phyloP scores from a whole-genome alignment of 352 stramenopile species.

The Phytophthora nicotianae region DNA sequence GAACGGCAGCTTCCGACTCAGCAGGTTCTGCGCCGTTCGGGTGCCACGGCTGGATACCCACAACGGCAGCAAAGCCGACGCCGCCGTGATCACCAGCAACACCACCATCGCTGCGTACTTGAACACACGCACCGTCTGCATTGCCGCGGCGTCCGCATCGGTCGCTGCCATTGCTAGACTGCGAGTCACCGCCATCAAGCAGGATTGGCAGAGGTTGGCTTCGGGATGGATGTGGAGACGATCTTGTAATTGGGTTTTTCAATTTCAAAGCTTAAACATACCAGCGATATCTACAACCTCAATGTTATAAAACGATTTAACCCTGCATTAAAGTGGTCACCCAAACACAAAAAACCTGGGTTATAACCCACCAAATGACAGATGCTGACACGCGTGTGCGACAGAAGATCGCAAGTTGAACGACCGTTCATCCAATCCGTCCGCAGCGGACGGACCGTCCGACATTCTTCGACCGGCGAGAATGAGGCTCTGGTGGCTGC shows the following conservation, averaged over 20 bases:
- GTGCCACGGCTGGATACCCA: conserved; percentile 59
- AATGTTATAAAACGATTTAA: too few species aligned
- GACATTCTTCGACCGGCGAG: neutral
- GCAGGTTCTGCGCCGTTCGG: conserved; percentile 38
- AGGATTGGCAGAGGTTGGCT: conserved; percentile 14
- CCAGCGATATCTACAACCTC: too few species aligned
- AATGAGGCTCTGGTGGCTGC: neutral
- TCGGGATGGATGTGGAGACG: conserved; percentile 6
- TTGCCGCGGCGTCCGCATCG: conserved; percentile 8
- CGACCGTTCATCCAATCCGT: conserved; percentile 1
- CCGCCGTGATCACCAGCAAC: conserved; percentile 60
- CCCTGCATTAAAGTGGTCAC: too few species aligned
- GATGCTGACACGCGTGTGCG: neutral
- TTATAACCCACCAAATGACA: neutral
- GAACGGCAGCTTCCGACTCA: conserved; percentile 68
- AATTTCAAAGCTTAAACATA: neutral
- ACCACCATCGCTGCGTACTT: conserved; percentile 56
- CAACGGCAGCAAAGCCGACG: conserved; percentile 57
- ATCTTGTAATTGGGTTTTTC: neutral
- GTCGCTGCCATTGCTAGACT: conserved; percentile 5
- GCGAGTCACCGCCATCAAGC: conserved; percentile 18
- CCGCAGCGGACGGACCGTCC: neutral
- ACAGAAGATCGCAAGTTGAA: conserved; percentile 23
- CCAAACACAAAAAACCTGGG: too few species aligned
- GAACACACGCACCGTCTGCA: conserved; percentile 43